A percentile compares a stretch with the other conserved stretches of the same genome.
phyloP scores from a whole-genome alignment of 768 basidiomycete species.

The Trametopsis cervina region DNA sequence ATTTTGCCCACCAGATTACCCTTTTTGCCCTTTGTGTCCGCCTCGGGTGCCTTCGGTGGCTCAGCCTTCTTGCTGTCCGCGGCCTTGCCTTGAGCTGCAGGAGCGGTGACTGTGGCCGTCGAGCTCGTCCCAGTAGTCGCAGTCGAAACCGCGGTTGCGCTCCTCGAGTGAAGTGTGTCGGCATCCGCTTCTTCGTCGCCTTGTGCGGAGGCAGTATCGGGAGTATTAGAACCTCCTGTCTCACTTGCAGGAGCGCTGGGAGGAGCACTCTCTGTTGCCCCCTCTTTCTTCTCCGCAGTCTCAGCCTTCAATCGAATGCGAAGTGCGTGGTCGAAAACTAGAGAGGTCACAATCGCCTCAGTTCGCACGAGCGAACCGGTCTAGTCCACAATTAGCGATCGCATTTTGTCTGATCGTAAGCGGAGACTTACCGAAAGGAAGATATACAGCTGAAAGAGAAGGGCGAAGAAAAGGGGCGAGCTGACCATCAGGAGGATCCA shows the following conservation, averaged over 20 bases:
- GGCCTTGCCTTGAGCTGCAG: not conserved
- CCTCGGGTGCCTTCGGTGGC: not conserved
- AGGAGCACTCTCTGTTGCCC: not conserved
- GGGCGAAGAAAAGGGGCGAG: conserved; percentile 12
- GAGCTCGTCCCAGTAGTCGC: conserved; percentile 1
- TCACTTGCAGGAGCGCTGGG: not conserved
- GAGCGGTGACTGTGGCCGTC: conserved; percentile 2
- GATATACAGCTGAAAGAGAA: conserved; percentile 7
- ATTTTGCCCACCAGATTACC: conserved; percentile 64
- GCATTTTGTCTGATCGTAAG: not conserved
- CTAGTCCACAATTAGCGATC: not conserved
- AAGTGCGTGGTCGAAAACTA: conserved; percentile 14
- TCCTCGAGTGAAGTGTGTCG: conserved; percentile 1
- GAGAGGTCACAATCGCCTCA: conserved; percentile 7
- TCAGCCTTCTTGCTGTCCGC: not conserved
- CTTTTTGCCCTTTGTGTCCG: conserved; percentile 11
- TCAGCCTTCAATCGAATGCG: conserved; percentile 13
- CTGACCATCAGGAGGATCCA: conserved; percentile 33
- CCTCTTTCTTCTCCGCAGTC: not conserved
- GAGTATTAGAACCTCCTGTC: not conserved
- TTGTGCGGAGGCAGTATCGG: conserved; percentile 1
- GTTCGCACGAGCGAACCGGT: conserved; percentile 5
- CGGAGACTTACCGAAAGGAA: conserved; percentile 6
- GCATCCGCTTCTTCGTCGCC: conserved; percentile 1
- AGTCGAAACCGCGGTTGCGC: not conserved